These are phyloP conservation scores for Fusarium sp. DNA, from an alignment of 2,329 filamentous ascomycete species.

Conservation along the genomic window DNA sequence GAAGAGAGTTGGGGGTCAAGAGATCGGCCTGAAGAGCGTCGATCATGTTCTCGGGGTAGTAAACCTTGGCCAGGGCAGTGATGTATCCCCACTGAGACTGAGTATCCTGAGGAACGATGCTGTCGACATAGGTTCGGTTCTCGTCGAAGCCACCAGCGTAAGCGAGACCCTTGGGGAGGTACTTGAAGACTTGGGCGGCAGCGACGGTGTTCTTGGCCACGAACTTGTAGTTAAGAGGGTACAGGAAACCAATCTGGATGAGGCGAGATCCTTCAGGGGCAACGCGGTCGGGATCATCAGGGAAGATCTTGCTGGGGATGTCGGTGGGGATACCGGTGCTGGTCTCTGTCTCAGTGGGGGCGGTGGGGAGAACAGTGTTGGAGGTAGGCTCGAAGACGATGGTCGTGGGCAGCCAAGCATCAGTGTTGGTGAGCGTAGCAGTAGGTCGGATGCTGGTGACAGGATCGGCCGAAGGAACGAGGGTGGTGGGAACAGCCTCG, in stretches of 20 bases:
- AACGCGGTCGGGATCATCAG: slow-evolving; percentile 65
- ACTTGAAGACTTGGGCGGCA: slow-evolving; percentile 86
- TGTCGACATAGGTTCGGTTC: slow-evolving; percentile 73
- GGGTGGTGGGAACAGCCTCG: slow-evolving; percentile 30
- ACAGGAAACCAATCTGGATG: slow-evolving; percentile 88
- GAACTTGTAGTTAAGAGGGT: slow-evolving; percentile 85
- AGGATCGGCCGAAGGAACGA: slow-evolving; percentile 34
- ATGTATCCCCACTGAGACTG: slow-evolving; percentile 77
- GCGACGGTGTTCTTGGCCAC: slow-evolving; percentile 78
- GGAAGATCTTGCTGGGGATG: slow-evolving; percentile 81
- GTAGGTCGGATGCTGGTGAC: slow-evolving; percentile 57
- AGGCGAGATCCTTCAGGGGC: slow-evolving; percentile 74
- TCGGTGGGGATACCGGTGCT: slow-evolving; percentile 70
- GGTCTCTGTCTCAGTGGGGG: slow-evolving; percentile 55
- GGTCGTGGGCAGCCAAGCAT: slow-evolving; percentile 68
- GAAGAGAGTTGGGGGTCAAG: slow-evolving; percentile 74
- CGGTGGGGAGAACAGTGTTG: slow-evolving; percentile 41
- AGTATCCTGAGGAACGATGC: slow-evolving; percentile 83
- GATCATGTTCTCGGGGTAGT: slow-evolving; percentile 79
- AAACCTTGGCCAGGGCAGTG: slow-evolving; percentile 77
- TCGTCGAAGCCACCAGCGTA: slow-evolving; percentile 70
- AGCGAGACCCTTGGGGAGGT: slow-evolving; percentile 77
- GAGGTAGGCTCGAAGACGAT: slow-evolving; percentile 67
- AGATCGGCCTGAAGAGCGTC: slow-evolving; percentile 76
- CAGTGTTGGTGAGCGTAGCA: slow-evolving; percentile 57